Percentiles rank a stretch among this genome's conserved stretches.
Evolutionary conservation across 1,284 basidiomycete genomes (phyloP).

Genomic region (Schizopora paradoxa): DNA sequence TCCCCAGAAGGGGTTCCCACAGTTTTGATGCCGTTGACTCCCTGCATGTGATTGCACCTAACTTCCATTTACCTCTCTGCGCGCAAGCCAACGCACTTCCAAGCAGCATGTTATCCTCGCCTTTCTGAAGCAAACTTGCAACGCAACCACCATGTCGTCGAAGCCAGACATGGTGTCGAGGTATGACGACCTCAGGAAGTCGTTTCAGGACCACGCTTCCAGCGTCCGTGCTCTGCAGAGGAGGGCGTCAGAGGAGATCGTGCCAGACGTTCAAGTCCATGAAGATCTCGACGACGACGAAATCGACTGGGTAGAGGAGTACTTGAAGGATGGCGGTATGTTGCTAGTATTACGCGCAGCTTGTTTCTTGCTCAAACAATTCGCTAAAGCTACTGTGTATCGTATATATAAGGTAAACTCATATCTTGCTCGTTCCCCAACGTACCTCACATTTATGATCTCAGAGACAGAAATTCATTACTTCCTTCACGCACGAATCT

Average conservation of each 20-base stretch:
- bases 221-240: background rate
- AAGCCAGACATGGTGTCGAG: no score
- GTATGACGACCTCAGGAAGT: constrained; percentile 5
- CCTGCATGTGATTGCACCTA: no score
- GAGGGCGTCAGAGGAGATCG: constrained; percentile 43
- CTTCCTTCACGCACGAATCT: constrained; percentile 57
- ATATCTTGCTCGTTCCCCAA: constrained; percentile 10
- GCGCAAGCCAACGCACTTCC: no score
- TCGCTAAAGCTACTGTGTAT: constrained; percentile 40
- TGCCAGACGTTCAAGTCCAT: constrained; percentile 56
- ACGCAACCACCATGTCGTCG: no score
- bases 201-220: constrained; percentile 7
- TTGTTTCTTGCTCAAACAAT: background rate
- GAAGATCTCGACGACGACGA: constrained; percentile 42
- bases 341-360: constrained; percentile 7
- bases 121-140: no score
- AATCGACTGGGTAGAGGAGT: constrained; percentile 47
- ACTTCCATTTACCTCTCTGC: no score
- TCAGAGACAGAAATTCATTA: constrained; percentile 63
- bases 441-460: constrained; percentile 13
- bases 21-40: no score
- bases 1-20: no score
- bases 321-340: constrained; percentile 58
- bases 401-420: constrained; percentile 56
- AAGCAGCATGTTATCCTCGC: no score